Evolutionary conservation across 2,329 filamentous ascomycete genomes (phyloP).

Genomic region (Aspergillus vadensis): DNA sequence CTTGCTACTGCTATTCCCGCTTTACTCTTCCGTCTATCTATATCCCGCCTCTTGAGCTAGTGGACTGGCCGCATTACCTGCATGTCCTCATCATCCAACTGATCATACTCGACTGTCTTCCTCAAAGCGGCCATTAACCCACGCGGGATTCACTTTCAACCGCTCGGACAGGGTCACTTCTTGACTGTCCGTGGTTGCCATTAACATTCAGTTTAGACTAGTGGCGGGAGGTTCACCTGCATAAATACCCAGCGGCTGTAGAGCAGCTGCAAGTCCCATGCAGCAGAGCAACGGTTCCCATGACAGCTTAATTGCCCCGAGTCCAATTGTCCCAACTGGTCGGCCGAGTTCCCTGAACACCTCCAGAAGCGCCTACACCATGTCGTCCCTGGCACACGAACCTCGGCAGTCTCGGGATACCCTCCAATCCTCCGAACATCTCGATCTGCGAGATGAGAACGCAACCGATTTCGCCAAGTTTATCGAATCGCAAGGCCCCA

Average conservation of each 20-base stretch:
- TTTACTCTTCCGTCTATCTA: conserved; percentile 1
- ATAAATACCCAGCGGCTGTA: conserved; percentile 20
- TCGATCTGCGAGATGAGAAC: conserved; percentile 33
- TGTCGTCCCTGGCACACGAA: conserved; percentile 26
- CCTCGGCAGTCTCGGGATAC: conserved; percentile 15
- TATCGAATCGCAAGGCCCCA: conserved; percentile 31
- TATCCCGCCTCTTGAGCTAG: neutral
- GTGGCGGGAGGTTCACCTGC: conserved; percentile 20
- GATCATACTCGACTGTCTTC: neutral
- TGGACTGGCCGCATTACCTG: neutral
- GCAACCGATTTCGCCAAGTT: conserved; percentile 40
- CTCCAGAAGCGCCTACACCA: conserved; percentile 27
- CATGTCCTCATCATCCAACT: neutral
- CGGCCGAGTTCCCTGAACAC: conserved; percentile 29
- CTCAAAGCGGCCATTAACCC: neutral
- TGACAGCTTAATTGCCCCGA: conserved; percentile 35
- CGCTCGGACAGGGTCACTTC: neutral
- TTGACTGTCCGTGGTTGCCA: conserved; percentile 3
- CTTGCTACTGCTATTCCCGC: neutral
- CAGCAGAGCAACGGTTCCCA: conserved; percentile 30
- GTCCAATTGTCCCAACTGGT: conserved; percentile 38
- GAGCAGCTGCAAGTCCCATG: conserved; percentile 27
- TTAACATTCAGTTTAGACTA: conserved; percentile 8
- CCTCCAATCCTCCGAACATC: conserved; percentile 11
- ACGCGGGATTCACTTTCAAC: neutral